Evolutionary conservation across 805 yeast genomes (phyloP).

Genomic region (Kuraishia piskuri): DNA sequence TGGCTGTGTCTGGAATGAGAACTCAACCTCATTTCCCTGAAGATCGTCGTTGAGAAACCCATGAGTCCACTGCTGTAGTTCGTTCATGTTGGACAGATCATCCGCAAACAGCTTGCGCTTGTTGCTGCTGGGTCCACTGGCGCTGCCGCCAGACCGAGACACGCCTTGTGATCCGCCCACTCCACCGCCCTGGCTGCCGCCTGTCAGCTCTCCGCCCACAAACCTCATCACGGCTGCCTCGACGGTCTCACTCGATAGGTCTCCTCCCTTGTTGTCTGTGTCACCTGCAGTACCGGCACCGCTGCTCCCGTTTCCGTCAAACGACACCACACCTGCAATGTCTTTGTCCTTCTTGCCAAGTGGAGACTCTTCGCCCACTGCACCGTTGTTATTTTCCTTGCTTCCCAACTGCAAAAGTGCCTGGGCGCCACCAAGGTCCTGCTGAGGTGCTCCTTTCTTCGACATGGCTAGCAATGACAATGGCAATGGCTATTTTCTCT

Average conservation of each 20-base stretch:
- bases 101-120: constrained; percentile 28
- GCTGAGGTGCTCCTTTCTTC: constrained; percentile 8
- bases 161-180: background rate
- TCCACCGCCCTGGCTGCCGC: constrained; percentile 5
- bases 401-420: constrained; percentile 17
- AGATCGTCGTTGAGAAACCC: constrained; percentile 38
- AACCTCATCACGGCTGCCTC: constrained; percentile 74
- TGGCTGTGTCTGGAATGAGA: constrained; percentile 13
- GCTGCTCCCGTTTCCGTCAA: constrained; percentile 31
- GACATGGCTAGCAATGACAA: background rate
- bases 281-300: background rate
- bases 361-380: background rate
- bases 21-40: constrained; percentile 15
- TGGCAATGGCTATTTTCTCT: background rate
- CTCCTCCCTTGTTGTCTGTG: constrained; percentile 1
- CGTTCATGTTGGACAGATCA: constrained; percentile 34
- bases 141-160: background rate
- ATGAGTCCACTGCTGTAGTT: constrained; percentile 46
- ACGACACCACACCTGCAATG: background rate
- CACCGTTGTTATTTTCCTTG: constrained; percentile 7
- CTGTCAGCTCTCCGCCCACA: constrained; percentile 55
- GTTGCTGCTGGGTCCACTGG: background rate
- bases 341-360: background rate
- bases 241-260: constrained; percentile 35
- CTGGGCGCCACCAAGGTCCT: constrained; percentile 20